Conservation (phyloP, 1,284 basidiomycete genomes). For the Malassezia psittaci region DNA sequence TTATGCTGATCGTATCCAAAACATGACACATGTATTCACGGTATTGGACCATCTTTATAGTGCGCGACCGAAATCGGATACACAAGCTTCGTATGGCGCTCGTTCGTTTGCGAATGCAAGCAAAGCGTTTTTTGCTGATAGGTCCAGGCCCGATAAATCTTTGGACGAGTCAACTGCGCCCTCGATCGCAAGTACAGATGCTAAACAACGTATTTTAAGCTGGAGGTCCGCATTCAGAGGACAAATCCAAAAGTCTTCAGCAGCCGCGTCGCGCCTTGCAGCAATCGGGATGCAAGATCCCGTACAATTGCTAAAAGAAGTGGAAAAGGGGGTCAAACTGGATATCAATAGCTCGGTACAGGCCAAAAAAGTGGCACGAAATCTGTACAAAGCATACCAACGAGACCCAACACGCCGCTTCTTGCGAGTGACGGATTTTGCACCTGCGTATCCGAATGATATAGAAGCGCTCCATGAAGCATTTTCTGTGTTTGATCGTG, state of each 20-base stretch:
- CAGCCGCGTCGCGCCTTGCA: constrained; percentile 19
- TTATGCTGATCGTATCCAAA: constrained; percentile 62
- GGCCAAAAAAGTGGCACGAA: constrained; percentile 57
- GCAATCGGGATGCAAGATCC: constrained; percentile 34
- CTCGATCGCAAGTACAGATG: neutral
- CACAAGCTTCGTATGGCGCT: neutral
- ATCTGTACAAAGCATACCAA: constrained; percentile 60
- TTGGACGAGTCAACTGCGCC: neutral
- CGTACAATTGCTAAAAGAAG: constrained; percentile 22
- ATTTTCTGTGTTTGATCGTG: constrained; percentile 60
- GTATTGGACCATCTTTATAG: constrained; percentile 62
- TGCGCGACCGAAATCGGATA: constrained; percentile 54
- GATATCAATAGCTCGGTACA: constrained; percentile 41
- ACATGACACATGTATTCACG: constrained; percentile 54
- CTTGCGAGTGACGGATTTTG: constrained; percentile 61
- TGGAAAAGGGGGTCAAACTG: constrained; percentile 32
- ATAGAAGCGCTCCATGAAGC: constrained; percentile 57
- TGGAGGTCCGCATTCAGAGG: neutral
- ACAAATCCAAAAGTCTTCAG: constrained; percentile 11
- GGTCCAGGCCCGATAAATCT: neutral
- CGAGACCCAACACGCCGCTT: constrained; percentile 52
- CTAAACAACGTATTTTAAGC: neutral
- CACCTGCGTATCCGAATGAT: constrained; percentile 57
- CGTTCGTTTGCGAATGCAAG: neutral
- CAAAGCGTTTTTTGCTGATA: neutral